Base-by-base conservation (phyloP, 805 yeast genomes). In the Ogataea nakhonphanomensis region DNA sequence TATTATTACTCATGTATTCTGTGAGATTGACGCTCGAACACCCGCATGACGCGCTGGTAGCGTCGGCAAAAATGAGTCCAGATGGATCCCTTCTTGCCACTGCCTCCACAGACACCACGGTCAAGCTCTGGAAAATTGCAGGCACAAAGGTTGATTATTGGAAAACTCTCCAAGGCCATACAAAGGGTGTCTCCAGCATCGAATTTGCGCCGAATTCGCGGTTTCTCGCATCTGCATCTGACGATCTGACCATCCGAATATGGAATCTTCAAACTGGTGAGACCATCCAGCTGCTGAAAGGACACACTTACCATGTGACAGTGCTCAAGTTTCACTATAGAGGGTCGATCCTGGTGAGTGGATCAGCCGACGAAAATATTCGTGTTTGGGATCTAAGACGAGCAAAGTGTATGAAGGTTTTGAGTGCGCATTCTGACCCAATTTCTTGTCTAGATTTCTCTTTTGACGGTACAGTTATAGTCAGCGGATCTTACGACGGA, bases 371-470 rank as follows among this genome's bases (percentile, higher is more conserved):
- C 61, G 98, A 91, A 57, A 87, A 91, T 37, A 81, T 93, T 11
- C 74, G 90, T 37, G 73, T 91, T 2, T 91, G 99, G 99, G 96
- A 91, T 61, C 75, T 83, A 2, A 67, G 70, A 24, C 67, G 77
- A 13, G 95, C 95, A 1, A 72, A 72, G 28, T 75, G 85, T 41
- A 64, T 88, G 51, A 80, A 84, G 55, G 86, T 95, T 0, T 65
- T 91, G 35, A 84, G 95, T 28, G 97, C 98, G 0, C 99, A 91
- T 62, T 78, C 95, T 0, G 97, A 88, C 51, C 95, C 97, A 0
- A 84, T 93, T 2, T 78, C 86, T 15, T 73, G 86, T 0, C 67
- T 90, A 1, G 81, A 87, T 52, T 64, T 91, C 34, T 77, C 85
- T 2, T 79, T 76, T 41, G 96, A 85, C 50, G 89, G 90, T 43